These are phyloP conservation scores for Fraxinus sp. DNA, from an alignment of 305 asterid genomes.

Conservation along the genomic window DNA sequence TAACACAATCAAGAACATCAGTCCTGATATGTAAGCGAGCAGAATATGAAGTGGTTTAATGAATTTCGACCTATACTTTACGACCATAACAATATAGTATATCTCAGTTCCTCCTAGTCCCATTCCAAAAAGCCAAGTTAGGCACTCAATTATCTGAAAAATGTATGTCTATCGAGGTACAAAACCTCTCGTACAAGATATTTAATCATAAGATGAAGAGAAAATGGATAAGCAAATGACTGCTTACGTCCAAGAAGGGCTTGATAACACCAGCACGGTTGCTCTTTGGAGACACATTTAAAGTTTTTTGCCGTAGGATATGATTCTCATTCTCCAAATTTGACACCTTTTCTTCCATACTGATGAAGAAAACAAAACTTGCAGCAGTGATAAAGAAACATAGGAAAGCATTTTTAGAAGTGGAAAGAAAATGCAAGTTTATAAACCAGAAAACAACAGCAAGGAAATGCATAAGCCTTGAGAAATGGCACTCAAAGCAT, in stretches of 20 bases:
- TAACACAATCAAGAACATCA: not conserved
- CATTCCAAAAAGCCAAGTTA: conserved; percentile 2
- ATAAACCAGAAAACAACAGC: not conserved
- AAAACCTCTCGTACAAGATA: conserved; percentile 4
- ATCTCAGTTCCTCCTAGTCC: not conserved
- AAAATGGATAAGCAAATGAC: conserved; percentile 18
- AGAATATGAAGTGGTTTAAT: not conserved
- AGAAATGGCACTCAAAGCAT: not conserved
- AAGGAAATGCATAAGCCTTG: not conserved
- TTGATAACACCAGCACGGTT: conserved; percentile 58
- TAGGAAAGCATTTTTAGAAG: conserved; percentile 18
- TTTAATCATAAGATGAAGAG: conserved; percentile 9
- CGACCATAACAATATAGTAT: not conserved
- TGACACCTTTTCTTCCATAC: conserved; percentile 81
- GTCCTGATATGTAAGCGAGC: not conserved
- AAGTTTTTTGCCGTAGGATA: conserved; percentile 74
- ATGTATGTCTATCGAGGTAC: conserved; percentile 7
- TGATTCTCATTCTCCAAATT: conserved; percentile 72
- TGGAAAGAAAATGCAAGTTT: not conserved
- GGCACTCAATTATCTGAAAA: conserved; percentile 7
- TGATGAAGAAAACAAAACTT: conserved; percentile 35
- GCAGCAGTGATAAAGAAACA: conserved; percentile 25
- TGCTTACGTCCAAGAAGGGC: conserved; percentile 77
- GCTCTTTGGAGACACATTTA: conserved; percentile 67
- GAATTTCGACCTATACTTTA: not conserved